These are phyloP conservation scores for Herpomyces periplanetae DNA, from an alignment of 2,329 filamentous ascomycete genomes.

Conservation along the genomic window DNA sequence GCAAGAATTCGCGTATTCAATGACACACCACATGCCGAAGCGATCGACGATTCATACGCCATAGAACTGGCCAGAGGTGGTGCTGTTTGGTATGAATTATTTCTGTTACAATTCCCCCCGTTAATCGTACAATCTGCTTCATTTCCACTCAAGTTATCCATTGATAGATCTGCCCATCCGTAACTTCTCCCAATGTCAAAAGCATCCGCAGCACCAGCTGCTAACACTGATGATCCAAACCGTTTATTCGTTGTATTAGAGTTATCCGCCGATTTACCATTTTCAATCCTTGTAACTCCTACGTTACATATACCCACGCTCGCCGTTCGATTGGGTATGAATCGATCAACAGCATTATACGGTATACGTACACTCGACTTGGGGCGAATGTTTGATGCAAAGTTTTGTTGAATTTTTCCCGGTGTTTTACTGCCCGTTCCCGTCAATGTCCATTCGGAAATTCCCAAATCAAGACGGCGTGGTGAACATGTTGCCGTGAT, in stretches of 20 bases:
- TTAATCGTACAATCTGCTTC: conserved; percentile 30
- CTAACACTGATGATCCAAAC: conserved; percentile 35
- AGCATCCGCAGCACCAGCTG: conserved; percentile 22
- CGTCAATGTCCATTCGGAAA: conserved; percentile 65
- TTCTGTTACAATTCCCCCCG: too few species aligned
- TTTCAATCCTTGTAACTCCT: conserved; percentile 45
- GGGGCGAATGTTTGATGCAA: too few species aligned
- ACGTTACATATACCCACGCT: conserved; percentile 55
- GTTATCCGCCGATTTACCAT: conserved; percentile 31
- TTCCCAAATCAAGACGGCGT: conserved; percentile 50
- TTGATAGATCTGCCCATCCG: conserved; percentile 27
- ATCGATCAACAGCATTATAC: conserved; percentile 44
- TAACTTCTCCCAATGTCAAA: conserved; percentile 26
- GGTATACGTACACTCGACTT: conserved; percentile 34
- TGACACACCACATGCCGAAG: conserved; percentile 60
- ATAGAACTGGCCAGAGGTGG: conserved; percentile 57
- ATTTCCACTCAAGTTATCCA: conserved; percentile 40
- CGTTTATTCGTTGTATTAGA: too few species aligned
- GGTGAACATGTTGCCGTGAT: conserved; percentile 41
- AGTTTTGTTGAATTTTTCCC: too few species aligned
- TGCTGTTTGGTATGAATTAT: conserved; percentile 25
- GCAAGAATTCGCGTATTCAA: conserved; percentile 80
- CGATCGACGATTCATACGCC: conserved; percentile 67
- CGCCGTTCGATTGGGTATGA: conserved; percentile 69
- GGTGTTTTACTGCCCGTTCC: conserved; percentile 37